phyloP scores from a whole-genome alignment of 805 yeast species.

The Saccharomyces kudriavzevii region DNA sequence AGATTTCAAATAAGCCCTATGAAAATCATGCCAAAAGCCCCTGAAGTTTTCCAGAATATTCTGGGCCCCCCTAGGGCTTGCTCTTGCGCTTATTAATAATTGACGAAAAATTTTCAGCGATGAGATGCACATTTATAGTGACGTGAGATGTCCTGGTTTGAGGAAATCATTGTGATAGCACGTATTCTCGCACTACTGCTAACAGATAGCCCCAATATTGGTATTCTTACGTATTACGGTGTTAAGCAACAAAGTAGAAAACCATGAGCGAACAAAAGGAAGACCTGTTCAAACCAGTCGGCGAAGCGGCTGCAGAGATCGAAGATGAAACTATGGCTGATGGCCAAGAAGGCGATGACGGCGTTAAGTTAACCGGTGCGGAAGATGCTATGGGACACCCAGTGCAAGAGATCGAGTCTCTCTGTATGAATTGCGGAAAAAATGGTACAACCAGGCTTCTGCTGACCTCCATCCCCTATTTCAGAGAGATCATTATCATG shows the following conservation, averaged over 20 bases:
- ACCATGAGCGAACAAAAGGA: conserved; percentile 21
- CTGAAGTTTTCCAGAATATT: neutral
- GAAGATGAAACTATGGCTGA: conserved; percentile 19
- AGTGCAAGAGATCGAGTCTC: conserved; percentile 87
- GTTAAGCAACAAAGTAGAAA: neutral
- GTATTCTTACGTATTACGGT: neutral
- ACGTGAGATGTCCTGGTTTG: neutral
- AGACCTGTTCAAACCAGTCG: conserved; percentile 50
- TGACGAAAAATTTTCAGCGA: neutral
- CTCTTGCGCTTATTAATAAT: neutral
- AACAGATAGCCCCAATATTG: neutral
- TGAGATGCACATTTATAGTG: neutral
- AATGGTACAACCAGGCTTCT: conserved; percentile 77
- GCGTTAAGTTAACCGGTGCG: conserved; percentile 63
- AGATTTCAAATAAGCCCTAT: neutral
- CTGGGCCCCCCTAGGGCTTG: neutral
- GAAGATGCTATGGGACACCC: conserved; percentile 83
- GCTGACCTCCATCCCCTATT: conserved; percentile 83
- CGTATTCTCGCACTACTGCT: neutral
- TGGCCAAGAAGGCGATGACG: conserved; percentile 30
- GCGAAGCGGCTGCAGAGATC: conserved; percentile 47
- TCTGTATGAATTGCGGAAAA: conserved; percentile 92
- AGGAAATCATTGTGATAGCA: neutral
- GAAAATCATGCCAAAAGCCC: neutral
- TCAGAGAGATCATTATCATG: conserved; percentile 86